These are phyloP conservation scores for Hypoxylon sp. DNA, from an alignment of 2,329 filamentous ascomycete species.

Conservation along the genomic window DNA sequence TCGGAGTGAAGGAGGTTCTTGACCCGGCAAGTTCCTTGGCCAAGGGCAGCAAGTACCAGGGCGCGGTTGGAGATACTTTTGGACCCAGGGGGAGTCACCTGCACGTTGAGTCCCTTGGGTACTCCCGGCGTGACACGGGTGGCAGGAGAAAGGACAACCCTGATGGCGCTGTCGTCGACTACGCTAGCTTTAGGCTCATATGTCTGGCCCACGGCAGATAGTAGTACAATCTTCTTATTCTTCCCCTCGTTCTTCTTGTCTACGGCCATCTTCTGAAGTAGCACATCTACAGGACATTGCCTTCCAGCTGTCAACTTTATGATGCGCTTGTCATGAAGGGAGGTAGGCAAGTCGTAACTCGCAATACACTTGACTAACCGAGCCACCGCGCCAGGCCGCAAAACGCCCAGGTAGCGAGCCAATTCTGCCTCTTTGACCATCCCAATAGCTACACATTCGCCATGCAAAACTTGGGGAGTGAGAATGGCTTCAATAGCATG, in stretches of 20 bases:
- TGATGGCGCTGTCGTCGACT: slow-evolving; percentile 87
- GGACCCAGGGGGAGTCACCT: slow-evolving; percentile 90
- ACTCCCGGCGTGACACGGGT: slow-evolving; percentile 81
- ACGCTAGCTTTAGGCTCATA: slow-evolving; percentile 89
- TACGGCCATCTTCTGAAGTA: slow-evolving; percentile 94
- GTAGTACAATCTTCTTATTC: slow-evolving; percentile 94
- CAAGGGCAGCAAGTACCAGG: slow-evolving; percentile 91
- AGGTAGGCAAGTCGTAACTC: slow-evolving; percentile 91
- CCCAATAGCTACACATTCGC: slow-evolving; percentile 94
- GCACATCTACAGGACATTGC: slow-evolving; percentile 84
- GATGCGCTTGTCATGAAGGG: slow-evolving; percentile 85
- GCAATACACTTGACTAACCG: slow-evolving; percentile 92
- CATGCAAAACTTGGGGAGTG: slow-evolving; percentile 94
- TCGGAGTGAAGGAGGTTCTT: slow-evolving; percentile 96
- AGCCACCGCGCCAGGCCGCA: slow-evolving; percentile 89
- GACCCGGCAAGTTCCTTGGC: slow-evolving; percentile 86
- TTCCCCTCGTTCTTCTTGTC: slow-evolving; percentile 98
- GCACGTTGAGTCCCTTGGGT: slow-evolving; percentile 73
- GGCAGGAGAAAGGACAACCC: slow-evolving; percentile 84
- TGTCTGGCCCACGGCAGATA: slow-evolving; percentile 90
- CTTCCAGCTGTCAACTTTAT: slow-evolving; percentile 87
- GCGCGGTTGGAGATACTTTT: slow-evolving; percentile 98
- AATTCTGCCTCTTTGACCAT: slow-evolving; percentile 99
- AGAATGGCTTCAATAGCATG: slow-evolving; percentile 96
- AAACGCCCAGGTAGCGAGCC: slow-evolving; percentile 86